Evolutionary conservation across 2,329 filamentous ascomycete species (phyloP), one percentile per base, ranked within the genome.

Genomic region (Alternaria longipes): DNA sequence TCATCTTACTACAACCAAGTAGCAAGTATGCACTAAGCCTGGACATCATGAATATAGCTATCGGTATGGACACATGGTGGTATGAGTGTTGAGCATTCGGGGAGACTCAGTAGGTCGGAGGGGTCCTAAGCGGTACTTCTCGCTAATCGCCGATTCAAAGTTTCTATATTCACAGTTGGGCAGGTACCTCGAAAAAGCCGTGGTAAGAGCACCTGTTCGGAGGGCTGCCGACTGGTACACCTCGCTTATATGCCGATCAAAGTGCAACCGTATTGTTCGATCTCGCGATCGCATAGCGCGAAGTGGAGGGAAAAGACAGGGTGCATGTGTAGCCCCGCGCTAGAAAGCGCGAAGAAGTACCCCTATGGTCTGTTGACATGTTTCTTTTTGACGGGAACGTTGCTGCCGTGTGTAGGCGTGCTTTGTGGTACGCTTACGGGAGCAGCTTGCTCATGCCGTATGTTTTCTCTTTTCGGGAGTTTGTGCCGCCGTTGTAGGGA

Each of bases 291-390:
- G 11, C 12, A 32, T n/a, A 34, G 46, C 20, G 11, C 34, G 30
- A 36, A 22, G 32, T 36, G 20, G 46, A 36, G 22, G 16, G 32
- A 50, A 50, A 50, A 38, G 34, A 50, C 46, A 38, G 30, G 46
- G 46, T 50, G 46, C 46, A 36, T 50, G 30, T 36, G 20, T 50
- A 50, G 46, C 20, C 34, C 34, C 46, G 32, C 32, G 46, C 46
- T 50, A 50, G 46, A 50, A 50, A 50, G 46, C 32, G 14, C 30
- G 32, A 50, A 38, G 46, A 36, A 50, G 46, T 50, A 38, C 20
- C 32, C 20, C 20, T 50, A 18, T 1, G 3, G 32, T 36, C 30
- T 50, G 30, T 20, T 38, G 20, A 14, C 5, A 8, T 26, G 32
- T 8, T 16, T 50, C 8, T 32, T 38, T 50, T 50, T 36, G 11